A percentile compares a stretch with the other conserved stretches of the same genome.
Conservation (phyloP, 805 yeast species). For the Maudiozyma barnettii region DNA sequence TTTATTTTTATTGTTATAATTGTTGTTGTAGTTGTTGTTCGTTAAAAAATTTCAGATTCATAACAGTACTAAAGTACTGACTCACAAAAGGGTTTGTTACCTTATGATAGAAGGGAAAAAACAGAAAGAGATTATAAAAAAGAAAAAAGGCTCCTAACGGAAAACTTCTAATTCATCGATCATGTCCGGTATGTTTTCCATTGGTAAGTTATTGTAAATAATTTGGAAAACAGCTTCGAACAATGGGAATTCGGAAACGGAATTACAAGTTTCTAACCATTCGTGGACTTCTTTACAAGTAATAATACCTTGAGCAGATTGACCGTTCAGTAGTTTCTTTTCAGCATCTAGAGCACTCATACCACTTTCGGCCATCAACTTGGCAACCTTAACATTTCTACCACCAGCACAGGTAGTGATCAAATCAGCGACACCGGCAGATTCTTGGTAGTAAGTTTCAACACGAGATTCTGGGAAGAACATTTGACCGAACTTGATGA, state of each 20-base stretch:
- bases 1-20: background rate
- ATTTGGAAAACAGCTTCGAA: constrained; percentile 66
- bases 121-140: background rate
- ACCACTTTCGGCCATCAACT: constrained; percentile 71
- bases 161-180: constrained; percentile 38
- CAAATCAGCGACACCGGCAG: constrained; percentile 96
- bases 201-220: constrained; percentile 62
- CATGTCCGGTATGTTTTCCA: constrained; percentile 65
- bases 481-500: constrained; percentile 71
- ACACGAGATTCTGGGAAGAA: constrained; percentile 71
- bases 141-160: background rate
- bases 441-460: constrained; percentile 81
- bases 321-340: constrained; percentile 81
- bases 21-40: background rate
- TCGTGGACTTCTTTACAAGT: constrained; percentile 90
- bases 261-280: constrained; percentile 43
- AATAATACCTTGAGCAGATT: constrained; percentile 90
- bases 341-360: constrained; percentile 76
- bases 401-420: constrained; percentile 98
- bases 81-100: background rate
- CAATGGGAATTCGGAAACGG: constrained; percentile 61
- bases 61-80: background rate
- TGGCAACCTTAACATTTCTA: constrained; percentile 88
- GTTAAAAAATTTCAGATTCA: no score
- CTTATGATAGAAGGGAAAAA: background rate